Base-by-base conservation (phyloP, 2,329 filamentous ascomycete genomes). In the Cladosporium sp. region DNA sequence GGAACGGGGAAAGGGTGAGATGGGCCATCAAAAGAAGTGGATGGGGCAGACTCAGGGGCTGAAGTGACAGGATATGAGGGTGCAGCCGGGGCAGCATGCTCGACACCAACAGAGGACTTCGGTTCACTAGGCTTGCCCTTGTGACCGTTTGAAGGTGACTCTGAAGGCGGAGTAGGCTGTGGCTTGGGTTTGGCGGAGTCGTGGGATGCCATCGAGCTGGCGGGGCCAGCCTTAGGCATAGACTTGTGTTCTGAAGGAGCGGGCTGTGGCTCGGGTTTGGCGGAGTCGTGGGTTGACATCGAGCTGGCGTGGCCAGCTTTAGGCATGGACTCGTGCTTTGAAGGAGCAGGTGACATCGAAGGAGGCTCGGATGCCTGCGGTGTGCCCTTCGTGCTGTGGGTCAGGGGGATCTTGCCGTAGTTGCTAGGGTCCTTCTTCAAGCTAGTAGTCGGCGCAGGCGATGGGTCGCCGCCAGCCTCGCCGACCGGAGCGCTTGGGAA, bases 321-420 rank as follows among this genome's bases (percentile, higher is more conserved):
- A 36, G 30, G 13, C 11, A 12, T 16, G 7, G 45, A 18, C 25
- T 48, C 29, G 36, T 48, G 36, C 16, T 33, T 35, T 18, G 27
- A 16, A 30, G 45, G 12, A 25, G 45, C 38, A 35, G 38, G 18
- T 27, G 22, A 9, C 36, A 32, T 22, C 45, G 45, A 48, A 16
- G 7, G 9, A 33, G 27, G 15, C 36, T 32, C 36, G 16, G 43
- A 30, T 30, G 43, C 27, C 16, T 35, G 22, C 9, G 43, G 35
- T 16, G 20, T 38, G 43, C 43, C 36, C 45, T 48, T 48, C 16
- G 45, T 48, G n/a, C 36, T 33, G 11, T 48, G 45, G 36, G 45
- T 48, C 36, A 48, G 36, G 20, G 38, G 36, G 18, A 48, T 48
- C 27, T 33, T 40, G 29, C 45, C 45, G 29, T 48, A 48, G 45